Evolutionary conservation across 495 filamentous ascomycete species (phyloP).

Genomic region (Tuber umbilicatum): DNA sequence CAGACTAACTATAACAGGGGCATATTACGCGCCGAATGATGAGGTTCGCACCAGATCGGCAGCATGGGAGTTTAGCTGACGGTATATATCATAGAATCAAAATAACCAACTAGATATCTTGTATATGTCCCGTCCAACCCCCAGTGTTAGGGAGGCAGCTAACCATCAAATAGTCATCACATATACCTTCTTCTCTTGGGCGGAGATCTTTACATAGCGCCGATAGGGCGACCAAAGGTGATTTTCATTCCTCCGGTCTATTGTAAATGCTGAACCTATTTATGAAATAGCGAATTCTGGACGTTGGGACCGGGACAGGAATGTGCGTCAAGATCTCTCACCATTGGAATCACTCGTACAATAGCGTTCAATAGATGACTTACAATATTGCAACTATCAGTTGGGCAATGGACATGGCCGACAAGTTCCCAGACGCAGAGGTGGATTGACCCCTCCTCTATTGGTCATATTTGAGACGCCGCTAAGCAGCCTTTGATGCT

Average conservation of each 20-base stretch:
- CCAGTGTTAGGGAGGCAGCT: background rate
- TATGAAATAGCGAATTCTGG: constrained; percentile 29
- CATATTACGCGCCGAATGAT: constrained; percentile 34
- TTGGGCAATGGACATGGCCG: constrained; percentile 39
- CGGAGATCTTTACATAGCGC: constrained; percentile 32
- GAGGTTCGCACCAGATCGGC: constrained; percentile 16
- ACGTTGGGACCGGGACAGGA: constrained; percentile 38
- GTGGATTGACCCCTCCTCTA: background rate
- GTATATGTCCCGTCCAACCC: constrained; percentile 12
- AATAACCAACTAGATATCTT: constrained; percentile 37
- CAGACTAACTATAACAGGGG: constrained; percentile 11
- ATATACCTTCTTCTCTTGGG: constrained; percentile 30
- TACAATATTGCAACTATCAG: constrained; percentile 1
- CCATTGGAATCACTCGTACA: background rate
- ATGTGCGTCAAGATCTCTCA: constrained; percentile 19
- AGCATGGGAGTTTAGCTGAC: constrained; percentile 11
- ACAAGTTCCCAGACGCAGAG: constrained; percentile 31
- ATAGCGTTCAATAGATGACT: background rate
- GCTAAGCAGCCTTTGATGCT: background rate
- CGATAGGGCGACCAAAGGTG: constrained; percentile 19
- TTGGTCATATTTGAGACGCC: background rate
- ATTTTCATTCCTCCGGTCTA: background rate
- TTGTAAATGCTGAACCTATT: background rate
- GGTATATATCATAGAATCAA: constrained; percentile 25
- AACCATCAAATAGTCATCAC: constrained; percentile 29